Conservation (phyloP, 2,329 filamentous ascomycete genomes). For the Aspergillus fructus region DNA sequence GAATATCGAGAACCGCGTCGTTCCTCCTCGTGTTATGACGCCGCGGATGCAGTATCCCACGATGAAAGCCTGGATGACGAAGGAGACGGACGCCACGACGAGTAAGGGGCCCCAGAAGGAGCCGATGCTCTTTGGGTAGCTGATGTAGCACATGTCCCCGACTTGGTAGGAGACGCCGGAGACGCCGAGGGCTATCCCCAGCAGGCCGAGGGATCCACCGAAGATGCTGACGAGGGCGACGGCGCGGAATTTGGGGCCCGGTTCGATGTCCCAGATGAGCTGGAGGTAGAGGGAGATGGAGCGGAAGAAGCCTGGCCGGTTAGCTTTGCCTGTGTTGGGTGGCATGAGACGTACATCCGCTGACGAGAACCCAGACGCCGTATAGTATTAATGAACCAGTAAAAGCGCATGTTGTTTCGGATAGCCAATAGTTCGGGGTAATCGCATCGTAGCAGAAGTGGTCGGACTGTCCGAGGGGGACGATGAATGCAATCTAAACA, state of each 20-base stretch:
- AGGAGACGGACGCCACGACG: constrained; percentile 1
- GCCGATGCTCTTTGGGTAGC: background rate
- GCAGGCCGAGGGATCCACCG: constrained; percentile 3
- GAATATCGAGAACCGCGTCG: constrained; percentile 3
- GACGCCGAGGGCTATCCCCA: constrained; percentile 4
- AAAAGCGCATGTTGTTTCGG: constrained; percentile 5
- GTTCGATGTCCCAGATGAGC: constrained; percentile 10
- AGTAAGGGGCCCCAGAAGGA: constrained; percentile 10
- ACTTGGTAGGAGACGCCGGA: constrained; percentile 12
- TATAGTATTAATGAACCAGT: constrained; percentile 4
- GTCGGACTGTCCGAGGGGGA: constrained; percentile 1
- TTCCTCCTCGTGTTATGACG: background rate
- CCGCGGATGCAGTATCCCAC: constrained; percentile 4
- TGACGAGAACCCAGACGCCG: constrained; percentile 9
- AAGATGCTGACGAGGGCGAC: constrained; percentile 4
- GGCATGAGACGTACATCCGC: background rate
- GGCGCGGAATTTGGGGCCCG: background rate
- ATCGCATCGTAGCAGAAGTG: constrained; percentile 6
- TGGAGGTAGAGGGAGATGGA: constrained; percentile 8
- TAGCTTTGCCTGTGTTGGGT: background rate
- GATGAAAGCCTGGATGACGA: background rate
- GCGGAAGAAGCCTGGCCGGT: constrained; percentile 4
- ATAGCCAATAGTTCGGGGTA: constrained; percentile 9
- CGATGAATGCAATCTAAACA: constrained; percentile 6
- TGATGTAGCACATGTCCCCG: constrained; percentile 7